Base-by-base conservation (phyloP, 2,329 filamentous ascomycete genomes). In the Talaromyces funiculosus region DNA sequence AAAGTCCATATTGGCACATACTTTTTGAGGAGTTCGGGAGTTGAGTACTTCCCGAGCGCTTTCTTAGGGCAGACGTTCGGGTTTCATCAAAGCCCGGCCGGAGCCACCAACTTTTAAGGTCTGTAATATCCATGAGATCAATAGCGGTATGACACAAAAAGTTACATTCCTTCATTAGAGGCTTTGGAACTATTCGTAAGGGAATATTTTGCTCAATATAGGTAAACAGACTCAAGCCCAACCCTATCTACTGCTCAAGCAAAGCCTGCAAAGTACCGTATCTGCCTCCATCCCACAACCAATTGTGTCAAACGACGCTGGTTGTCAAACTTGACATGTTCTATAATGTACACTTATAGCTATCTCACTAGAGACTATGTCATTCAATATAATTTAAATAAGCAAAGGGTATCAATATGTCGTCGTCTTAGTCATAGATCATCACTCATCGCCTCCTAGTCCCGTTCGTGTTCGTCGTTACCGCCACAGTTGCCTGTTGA, bases 261-360 rank as follows among this genome's bases (percentile, higher is more conserved):
- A 54, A 35, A 6, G 12, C 33, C 33, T n/a, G 51, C 14, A 54
- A 54, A 26, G 14, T 26, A 6, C 33, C 12, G 1, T 38, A 14
- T 40, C 29, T n/a, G n/a, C 33, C 10, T 35, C 51, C 51, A 54
- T 26, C 22, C 16, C 14, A 1, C 10, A 37, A 56, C 20, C 16
- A 29, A 38, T 37, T n/a, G 20, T 42, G n/a, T n/a, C n/a, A n/a
- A 18, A 67, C 67, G 63, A 78, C 77, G 65, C 64, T 78, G 9
- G 73, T 75, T 7, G 69, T 78, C 9, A 63, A 65, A 29, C 56
- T 62, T 59, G 10, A 61, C 3, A 14, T 26, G 8, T 59, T 57
- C 20, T 5, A 20, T n/a, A n/a, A 38, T n/a, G 10, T 26, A 54
- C 16, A 26, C 16, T 40, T 3, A 54, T 54, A 40, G 33, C 14